Conservation (phyloP, 371 early-diverging fungal genomes). For the Mortierella sp. region DNA sequence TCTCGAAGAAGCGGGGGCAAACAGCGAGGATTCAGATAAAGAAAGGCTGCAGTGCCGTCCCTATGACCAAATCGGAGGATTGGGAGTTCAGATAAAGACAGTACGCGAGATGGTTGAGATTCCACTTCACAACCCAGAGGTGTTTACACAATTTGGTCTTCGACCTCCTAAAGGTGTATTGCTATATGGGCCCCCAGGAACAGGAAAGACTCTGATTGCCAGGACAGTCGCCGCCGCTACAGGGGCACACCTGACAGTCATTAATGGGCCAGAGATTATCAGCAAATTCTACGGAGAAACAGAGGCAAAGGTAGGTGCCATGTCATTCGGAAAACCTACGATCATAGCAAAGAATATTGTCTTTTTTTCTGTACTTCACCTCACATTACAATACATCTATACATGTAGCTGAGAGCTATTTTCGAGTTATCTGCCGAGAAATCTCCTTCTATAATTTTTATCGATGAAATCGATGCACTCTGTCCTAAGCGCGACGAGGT, state of each 20-base stretch:
- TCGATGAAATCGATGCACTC: constrained; percentile 99
- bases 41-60: constrained; percentile 11
- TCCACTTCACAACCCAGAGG: constrained; percentile 82
- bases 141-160: constrained; percentile 80
- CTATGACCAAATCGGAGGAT: constrained; percentile 81
- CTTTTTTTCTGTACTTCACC: not conserved
- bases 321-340: too few relatives aligned
- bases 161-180: constrained; percentile 92
- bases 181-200: constrained; percentile 98
- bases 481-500: constrained; percentile 93
- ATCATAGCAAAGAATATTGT: not conserved
- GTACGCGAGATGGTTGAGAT: constrained; percentile 92
- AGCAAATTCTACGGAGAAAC: constrained; percentile 98
- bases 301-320: constrained; percentile 79
- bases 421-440: constrained; percentile 87
- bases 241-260: constrained; percentile 82
- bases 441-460: constrained; percentile 95
- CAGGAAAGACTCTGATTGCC: constrained; percentile 97
- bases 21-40: not conserved
- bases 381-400: not conserved
- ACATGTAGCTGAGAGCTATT: constrained; percentile 73
- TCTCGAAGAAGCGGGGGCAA: constrained; percentile 13
- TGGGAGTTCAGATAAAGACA: constrained; percentile 73
- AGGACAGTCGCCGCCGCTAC: constrained; percentile 91
- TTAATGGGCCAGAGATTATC: constrained; percentile 97